Base-by-base conservation (phyloP, 768 basidiomycete species). In the Panaeolus cyanescens region DNA sequence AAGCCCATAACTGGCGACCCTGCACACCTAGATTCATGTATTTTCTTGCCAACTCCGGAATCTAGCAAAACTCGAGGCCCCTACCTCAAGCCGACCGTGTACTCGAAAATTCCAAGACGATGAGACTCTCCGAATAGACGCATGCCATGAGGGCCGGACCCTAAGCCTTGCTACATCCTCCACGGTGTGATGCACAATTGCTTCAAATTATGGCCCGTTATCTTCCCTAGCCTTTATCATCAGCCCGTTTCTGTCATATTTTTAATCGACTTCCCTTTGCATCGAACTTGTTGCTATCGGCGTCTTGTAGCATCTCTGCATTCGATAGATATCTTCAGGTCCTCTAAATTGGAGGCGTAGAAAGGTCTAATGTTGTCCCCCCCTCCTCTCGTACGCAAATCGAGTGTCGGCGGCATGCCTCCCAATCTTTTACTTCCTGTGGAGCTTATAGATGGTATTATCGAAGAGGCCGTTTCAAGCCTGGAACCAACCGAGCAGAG, bases 201-300 rank as follows among this genome's bases (percentile, higher is more conserved):
- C 45, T 50, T 50, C 25, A 50, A 50, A n/a, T n/a, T n/a, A n/a
- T n/a, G n/a, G 45, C 22, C 45, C 45, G 45, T 25, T 50, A 50
- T 15, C 25, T 50, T 50, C 12, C 45, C 15, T 9, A 50, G 22
- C 45, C 7, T 28, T 50, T 50, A 50, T 50, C 45, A 12, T 28
- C 13, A 50, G 7, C 45, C 7, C 45, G 15, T 28, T 50, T 8
- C 25, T 13, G 22, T 20, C 13, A 25, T 50, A 20, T 28, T 13
- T 13, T 12, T 28, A 15, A 12, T 10, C 45, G 13, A 50, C 45
- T 25, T 50, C 45, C 30, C n/a, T n/a, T n/a, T n/a, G n/a, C n/a
- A n/a, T n/a, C n/a, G n/a, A n/a, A n/a, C n/a, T n/a, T n/a, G n/a
- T n/a, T n/a, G n/a, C n/a, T n/a, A n/a, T n/a, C n/a, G n/a, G n/a